Evolutionary conservation across 805 yeast genomes (phyloP).

Genomic region (Blastobotrys parvus): DNA sequence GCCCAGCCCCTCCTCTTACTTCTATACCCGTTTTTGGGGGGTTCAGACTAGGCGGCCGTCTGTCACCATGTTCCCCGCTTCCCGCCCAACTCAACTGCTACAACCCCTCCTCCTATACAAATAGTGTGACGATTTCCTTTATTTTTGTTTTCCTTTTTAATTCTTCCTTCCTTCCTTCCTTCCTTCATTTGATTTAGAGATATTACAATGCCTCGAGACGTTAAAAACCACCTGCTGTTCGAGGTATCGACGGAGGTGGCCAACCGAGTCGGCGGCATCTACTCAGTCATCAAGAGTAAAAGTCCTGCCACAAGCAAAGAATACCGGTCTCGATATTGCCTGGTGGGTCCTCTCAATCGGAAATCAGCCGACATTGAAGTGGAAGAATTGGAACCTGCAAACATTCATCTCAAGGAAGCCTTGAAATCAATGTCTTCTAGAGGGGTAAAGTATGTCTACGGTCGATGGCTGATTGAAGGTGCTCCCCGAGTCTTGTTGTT

Average conservation of each 20-base stretch:
- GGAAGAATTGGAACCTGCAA: conserved; percentile 51
- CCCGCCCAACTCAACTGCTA: neutral
- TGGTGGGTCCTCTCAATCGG: conserved; percentile 79
- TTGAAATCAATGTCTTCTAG: conserved; percentile 72
- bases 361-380: conserved; percentile 68
- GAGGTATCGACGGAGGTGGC: conserved; percentile 98
- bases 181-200: no score
- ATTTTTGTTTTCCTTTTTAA: neutral
- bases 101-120: no score
- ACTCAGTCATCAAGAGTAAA: conserved; percentile 91
- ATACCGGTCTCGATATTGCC: conserved; percentile 75
- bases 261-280: conserved; percentile 94
- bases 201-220: conserved; percentile 57
- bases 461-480: conserved; percentile 96
- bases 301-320: conserved; percentile 96
- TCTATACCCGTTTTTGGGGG: no score
- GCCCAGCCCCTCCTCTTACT: no score
- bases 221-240: conserved; percentile 76
- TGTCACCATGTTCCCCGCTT: no score
- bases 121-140: neutral
- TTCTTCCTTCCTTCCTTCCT: neutral
- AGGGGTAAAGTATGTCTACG: conserved; percentile 78
- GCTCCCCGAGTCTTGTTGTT: conserved; percentile 90
- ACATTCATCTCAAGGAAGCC: conserved; percentile 45
- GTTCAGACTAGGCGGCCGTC: no score